Conservation (phyloP, 371 early-diverging fungal species). For the Dichotomocladium elegans region DNA sequence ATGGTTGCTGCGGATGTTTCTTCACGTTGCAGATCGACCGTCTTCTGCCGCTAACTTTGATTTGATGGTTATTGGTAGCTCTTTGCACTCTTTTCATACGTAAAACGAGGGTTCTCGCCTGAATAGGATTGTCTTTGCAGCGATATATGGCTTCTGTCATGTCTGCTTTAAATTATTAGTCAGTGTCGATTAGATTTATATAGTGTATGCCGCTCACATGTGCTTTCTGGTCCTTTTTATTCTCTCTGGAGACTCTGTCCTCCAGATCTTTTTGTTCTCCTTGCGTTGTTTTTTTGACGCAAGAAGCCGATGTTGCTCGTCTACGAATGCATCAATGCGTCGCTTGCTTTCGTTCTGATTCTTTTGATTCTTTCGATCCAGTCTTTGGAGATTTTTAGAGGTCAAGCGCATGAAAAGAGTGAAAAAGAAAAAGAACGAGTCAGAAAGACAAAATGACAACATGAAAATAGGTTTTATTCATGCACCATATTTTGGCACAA, state of each 20-base stretch:
- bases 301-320: neutral
- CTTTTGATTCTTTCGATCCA: neutral
- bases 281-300: neutral
- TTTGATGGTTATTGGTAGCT: neutral
- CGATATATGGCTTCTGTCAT: neutral
- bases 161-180: neutral
- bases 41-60: neutral
- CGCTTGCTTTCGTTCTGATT: neutral
- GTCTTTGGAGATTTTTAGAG: neutral
- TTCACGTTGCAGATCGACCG: neutral
- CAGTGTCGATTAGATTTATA: neutral
- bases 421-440: neutral
- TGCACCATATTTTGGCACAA: conserved; percentile 42
- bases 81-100: neutral
- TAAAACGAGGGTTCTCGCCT: neutral
- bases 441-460: neutral
- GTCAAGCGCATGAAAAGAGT: neutral
- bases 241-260: neutral
- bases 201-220: neutral
- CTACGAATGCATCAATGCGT: conserved; percentile 1
- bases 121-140: neutral
- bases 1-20: conserved; percentile 4
- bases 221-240: neutral
- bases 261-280: neutral
- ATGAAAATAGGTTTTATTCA: conserved; percentile 8